Percentiles rank a stretch among this genome's conserved stretches.
phyloP scores from a whole-genome alignment of 257 asterid species.

The Nicotiana tomentosiformis region DNA sequence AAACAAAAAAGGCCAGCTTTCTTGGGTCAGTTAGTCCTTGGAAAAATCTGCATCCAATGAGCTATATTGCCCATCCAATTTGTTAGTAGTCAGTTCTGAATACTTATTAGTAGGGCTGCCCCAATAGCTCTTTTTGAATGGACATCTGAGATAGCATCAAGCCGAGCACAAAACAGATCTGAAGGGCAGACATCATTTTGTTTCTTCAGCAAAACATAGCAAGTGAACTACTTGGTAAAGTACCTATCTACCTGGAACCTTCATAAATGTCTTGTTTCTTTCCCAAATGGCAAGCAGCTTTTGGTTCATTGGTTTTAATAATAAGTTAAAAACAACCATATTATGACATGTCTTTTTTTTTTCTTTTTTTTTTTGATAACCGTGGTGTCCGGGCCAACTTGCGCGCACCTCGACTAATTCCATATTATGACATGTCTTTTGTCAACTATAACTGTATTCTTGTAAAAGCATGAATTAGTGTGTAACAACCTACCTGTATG shows the following conservation, averaged over 20 bases:
- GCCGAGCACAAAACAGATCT: not conserved
- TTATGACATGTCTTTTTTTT: not conserved
- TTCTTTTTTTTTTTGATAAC: no score
- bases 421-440: not conserved
- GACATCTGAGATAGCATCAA: no score
- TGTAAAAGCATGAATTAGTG: not conserved
- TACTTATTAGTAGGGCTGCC: no score
- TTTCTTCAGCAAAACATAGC: constrained; percentile 32
- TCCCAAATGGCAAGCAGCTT: not conserved
- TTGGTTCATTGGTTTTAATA: not conserved
- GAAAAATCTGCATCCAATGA: constrained; percentile 8
- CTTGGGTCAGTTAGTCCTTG: not conserved
- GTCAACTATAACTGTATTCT: not conserved
- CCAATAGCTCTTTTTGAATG: no score
- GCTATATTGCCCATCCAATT: constrained; percentile 16
- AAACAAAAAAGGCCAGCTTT: constrained; percentile 31
- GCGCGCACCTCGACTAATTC: no score
- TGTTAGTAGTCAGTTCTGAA: constrained; percentile 26
- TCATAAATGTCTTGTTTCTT: constrained; percentile 31
- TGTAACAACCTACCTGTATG: not conserved
- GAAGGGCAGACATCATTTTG: constrained; percentile 23
- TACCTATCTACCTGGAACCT: constrained; percentile 24
- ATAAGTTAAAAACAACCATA: not conserved
- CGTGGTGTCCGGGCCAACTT: no score
- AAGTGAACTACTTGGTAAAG: constrained; percentile 32